Evolutionary conservation across 257 asterid species (phyloP).

Genomic region (Cordia subcordata): DNA sequence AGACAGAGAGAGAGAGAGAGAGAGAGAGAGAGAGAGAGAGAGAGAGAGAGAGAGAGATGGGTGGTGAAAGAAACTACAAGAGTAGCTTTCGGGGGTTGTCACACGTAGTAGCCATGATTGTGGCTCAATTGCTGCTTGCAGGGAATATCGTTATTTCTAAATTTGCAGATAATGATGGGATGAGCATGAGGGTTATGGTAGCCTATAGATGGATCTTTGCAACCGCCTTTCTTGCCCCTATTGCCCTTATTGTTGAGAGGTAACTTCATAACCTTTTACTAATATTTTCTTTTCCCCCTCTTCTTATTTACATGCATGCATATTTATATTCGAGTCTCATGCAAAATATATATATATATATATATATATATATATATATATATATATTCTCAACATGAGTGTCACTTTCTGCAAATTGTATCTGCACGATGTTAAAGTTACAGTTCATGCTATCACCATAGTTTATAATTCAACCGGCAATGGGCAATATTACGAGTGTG

Average conservation of each 20-base stretch:
- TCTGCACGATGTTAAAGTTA: too few species aligned
- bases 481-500: too few species aligned
- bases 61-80: background rate
- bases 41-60: background rate
- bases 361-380: too few species aligned
- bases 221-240: constrained; percentile 18
- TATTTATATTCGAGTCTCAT: too few species aligned
- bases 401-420: too few species aligned
- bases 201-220: constrained; percentile 27
- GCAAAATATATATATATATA: too few species aligned
- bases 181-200: constrained; percentile 26
- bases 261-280: background rate
- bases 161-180: constrained; percentile 25
- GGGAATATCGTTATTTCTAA: constrained; percentile 22
- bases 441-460: too few species aligned
- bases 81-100: background rate
- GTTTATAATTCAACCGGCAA: too few species aligned
- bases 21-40: background rate
- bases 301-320: too few species aligned
- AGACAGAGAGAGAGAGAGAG: constrained; percentile 5
- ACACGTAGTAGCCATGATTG: constrained; percentile 13
- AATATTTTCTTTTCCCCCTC: too few species aligned
- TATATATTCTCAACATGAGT: too few species aligned
- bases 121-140: constrained; percentile 12
- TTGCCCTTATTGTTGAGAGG: constrained; percentile 21